Percentiles rank a stretch among this genome's conserved stretches.
phyloP scores from a whole-genome alignment of 495 filamentous ascomycete genomes.

The Lophiotrema nucula region DNA sequence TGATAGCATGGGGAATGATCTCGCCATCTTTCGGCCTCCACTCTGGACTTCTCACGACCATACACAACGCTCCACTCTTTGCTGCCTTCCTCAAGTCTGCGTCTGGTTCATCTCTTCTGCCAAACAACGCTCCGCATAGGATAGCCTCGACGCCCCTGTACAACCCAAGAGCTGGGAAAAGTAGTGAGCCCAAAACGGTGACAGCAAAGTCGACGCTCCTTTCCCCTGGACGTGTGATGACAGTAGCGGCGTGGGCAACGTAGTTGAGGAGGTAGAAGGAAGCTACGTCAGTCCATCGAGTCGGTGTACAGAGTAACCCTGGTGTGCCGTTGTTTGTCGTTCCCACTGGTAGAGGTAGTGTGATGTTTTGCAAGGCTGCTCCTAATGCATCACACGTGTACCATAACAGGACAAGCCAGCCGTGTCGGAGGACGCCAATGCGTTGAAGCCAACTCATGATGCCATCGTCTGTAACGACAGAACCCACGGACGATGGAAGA shows the following conservation, averaged over 20 bases:
- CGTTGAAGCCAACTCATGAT: background rate
- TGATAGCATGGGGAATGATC: background rate
- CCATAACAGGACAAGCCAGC: background rate
- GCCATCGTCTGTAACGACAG: too few relatives aligned
- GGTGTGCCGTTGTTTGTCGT: constrained; percentile 18
- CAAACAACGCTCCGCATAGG: constrained; percentile 12
- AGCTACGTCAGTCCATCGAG: constrained; percentile 33
- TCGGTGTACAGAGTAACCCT: constrained; percentile 19
- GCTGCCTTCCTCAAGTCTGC: constrained; percentile 23
- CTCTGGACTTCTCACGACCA: constrained; percentile 16
- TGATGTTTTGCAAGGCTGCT: constrained; percentile 19
- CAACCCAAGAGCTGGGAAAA: constrained; percentile 16
- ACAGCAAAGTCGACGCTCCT: background rate
- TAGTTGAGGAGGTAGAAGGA: constrained; percentile 39
- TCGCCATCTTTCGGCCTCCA: constrained; percentile 21
- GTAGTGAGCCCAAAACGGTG: constrained; percentile 12
- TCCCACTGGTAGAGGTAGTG: constrained; percentile 15
- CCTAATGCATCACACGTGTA: background rate
- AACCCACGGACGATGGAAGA: too few relatives aligned
- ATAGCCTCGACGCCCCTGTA: constrained; percentile 26
- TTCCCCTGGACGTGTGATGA: constrained; percentile 20
- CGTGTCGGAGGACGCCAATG: background rate
- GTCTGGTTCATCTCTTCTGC: background rate
- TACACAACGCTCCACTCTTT: constrained; percentile 21
- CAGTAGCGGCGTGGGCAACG: constrained; percentile 37